Evolutionary conservation across 2,329 filamentous ascomycete species (phyloP).

Genomic region (Fusarium chlamydosporum): DNA sequence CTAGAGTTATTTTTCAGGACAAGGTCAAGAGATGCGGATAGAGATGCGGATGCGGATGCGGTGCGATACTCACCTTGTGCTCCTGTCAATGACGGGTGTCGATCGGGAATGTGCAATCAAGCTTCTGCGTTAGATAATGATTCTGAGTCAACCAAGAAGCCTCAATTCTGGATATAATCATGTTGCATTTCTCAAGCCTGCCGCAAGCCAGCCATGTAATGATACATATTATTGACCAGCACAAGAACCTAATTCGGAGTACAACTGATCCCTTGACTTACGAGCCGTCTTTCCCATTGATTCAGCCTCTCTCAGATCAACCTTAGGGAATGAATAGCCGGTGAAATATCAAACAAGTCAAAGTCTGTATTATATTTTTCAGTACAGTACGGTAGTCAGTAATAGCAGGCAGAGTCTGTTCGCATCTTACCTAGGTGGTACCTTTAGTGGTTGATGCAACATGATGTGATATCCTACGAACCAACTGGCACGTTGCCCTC

Average conservation of each 20-base stretch:
- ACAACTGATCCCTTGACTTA: constrained; percentile 30
- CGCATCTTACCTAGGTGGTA: constrained; percentile 26
- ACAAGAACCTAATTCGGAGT: constrained; percentile 20
- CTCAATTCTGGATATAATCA: constrained; percentile 22
- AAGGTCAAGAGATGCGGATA: constrained; percentile 10
- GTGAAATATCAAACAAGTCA: constrained; percentile 8
- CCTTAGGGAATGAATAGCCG: constrained; percentile 8
- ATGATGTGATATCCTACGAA: constrained; percentile 32
- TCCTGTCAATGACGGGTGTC: not conserved
- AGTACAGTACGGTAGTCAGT: not conserved
- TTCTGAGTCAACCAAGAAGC: constrained; percentile 23
- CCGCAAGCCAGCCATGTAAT: constrained; percentile 20
- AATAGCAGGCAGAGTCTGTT: constrained; percentile 6
- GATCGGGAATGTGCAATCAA: constrained; percentile 1
- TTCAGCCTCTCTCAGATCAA: constrained; percentile 24
- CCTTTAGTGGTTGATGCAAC: constrained; percentile 29
- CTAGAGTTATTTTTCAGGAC: constrained; percentile 4
- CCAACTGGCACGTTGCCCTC: constrained; percentile 26
- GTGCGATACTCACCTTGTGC: constrained; percentile 1
- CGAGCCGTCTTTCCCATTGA: constrained; percentile 19
- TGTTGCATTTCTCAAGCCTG: constrained; percentile 34
- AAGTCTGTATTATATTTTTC: not conserved
- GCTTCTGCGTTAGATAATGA: constrained; percentile 3
- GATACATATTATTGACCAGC: constrained; percentile 10
- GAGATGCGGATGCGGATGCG: constrained; percentile 13